Conservation (phyloP, 179 eudicot species). For the Silene coronaria region DNA sequence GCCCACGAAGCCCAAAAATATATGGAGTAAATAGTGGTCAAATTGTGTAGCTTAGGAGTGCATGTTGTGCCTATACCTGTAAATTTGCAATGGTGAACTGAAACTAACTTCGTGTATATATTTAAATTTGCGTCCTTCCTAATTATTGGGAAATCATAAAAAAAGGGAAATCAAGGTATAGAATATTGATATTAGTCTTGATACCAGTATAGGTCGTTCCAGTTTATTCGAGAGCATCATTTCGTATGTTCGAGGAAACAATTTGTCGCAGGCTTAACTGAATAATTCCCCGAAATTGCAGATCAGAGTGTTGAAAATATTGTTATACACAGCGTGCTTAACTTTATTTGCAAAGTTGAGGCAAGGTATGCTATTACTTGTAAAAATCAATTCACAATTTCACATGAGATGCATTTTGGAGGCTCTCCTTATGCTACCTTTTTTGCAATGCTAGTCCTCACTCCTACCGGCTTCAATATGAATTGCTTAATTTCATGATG, state of each 20-base stretch:
- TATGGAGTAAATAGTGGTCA: neutral
- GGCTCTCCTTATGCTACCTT: slow-evolving; percentile 22
- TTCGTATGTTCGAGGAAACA: neutral
- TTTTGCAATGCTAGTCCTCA: slow-evolving; percentile 46
- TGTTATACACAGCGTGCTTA: slow-evolving; percentile 50
- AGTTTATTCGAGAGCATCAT: neutral
- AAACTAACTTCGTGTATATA: no score
- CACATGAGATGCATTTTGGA: neutral
- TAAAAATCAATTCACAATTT: neutral
- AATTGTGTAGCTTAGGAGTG: neutral
- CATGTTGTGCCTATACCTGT: neutral
- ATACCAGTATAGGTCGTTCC: neutral
- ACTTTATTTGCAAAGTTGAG: slow-evolving; percentile 71
- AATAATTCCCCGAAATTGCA: slow-evolving; percentile 30
- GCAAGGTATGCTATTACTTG: slow-evolving; percentile 47
- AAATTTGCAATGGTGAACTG: neutral
- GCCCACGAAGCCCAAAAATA: neutral
- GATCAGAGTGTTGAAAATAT: slow-evolving; percentile 51
- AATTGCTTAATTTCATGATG: slow-evolving; percentile 81
- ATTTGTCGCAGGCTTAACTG: neutral
- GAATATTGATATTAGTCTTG: neutral
- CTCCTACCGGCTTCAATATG: slow-evolving; percentile 73
- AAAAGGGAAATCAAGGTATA: neutral
- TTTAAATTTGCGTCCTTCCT: no score
- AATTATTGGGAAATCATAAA: neutral